Evolutionary conservation across 129 eudicot genomes (phyloP).

Genomic region (Helichrysum umbraculigerum): DNA sequence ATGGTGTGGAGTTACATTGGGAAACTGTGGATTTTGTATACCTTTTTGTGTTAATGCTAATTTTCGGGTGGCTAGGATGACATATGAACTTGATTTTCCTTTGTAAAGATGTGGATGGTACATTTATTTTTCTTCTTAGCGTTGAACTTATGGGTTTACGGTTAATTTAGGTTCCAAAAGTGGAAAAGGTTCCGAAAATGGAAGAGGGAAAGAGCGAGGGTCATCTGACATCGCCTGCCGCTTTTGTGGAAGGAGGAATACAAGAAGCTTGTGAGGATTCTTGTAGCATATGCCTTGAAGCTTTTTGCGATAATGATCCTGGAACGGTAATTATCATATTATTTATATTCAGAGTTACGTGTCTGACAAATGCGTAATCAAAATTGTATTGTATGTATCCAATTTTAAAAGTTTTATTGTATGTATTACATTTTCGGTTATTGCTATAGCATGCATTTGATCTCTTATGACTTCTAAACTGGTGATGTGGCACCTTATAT

Average conservation of each 20-base stretch:
- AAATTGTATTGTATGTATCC: too few relatives aligned
- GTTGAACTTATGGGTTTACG: not conserved
- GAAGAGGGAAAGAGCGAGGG: constrained; percentile 58
- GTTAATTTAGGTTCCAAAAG: constrained; percentile 22
- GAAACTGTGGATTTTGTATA: constrained; percentile 3
- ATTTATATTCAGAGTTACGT: not conserved
- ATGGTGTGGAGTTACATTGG: not conserved
- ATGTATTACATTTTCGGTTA: too few relatives aligned
- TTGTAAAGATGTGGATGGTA: not conserved
- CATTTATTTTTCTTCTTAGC: not conserved
- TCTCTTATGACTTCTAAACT: too few relatives aligned
- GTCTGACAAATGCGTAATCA: not conserved
- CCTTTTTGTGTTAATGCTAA: not conserved
- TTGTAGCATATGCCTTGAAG: constrained; percentile 89
- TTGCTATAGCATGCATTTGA: too few relatives aligned
- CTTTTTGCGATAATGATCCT: constrained; percentile 66
- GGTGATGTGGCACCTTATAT: too few relatives aligned
- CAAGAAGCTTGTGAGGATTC: constrained; percentile 91
- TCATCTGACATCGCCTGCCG: constrained; percentile 71
- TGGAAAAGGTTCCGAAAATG: constrained; percentile 40
- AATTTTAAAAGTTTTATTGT: too few relatives aligned
- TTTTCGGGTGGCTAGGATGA: not conserved
- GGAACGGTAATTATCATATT: constrained; percentile 43
- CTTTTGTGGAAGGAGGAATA: constrained; percentile 87
- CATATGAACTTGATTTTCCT: not conserved